Evolutionary conservation across 2,329 filamentous ascomycete genomes (phyloP), one percentile per base, ranked within the genome.

Genomic region (Cercospora nicotianae): DNA sequence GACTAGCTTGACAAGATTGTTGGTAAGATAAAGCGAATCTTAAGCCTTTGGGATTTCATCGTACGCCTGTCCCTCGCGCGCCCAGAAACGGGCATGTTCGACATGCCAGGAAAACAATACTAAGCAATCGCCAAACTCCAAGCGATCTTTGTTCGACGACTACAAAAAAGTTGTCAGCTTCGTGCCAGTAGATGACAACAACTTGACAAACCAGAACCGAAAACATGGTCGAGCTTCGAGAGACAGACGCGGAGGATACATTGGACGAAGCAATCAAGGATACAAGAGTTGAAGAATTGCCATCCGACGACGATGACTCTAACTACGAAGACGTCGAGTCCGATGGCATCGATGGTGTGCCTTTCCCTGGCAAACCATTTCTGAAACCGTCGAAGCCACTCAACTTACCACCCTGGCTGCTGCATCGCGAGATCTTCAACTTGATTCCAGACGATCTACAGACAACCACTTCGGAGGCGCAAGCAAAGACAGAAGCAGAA

Each of bases 281-380:
- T 18, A 66, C 69, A 13, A 74, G 76, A n/a, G 75, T 79, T 48
- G 73, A 77, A 68, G 77, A 79, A 68, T 69, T 79, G 10, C 66
- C 71, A 6, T 74, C 74, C 1, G 72, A 73, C 13, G 72, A 74
- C 20, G 72, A 75, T 53, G 74, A 75, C 42, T 72, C 73, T 23
- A 67, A 70, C 10, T 72, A 68, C 59, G 69, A 72, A 66, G 70
- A 72, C 30, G 64, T 70, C 39, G 65, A 67, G 45, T 66, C 69
- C 6, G 65, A 70, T 12, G 70, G 72, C 18, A 64, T 69, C 45
- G 65, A 66, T 33, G 75, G 74, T n/a, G 61, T 69, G 8, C 75
- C 75, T 3, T 76, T 76, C 33, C 75, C 76, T 31, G 75, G 75
- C 48, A 74, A 70, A 63, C 61, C 64, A 58, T 26, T 57, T 64